These are phyloP conservation scores for Sporobolomyces roseus DNA, from an alignment of 768 basidiomycete genomes.

Conservation along the genomic window DNA sequence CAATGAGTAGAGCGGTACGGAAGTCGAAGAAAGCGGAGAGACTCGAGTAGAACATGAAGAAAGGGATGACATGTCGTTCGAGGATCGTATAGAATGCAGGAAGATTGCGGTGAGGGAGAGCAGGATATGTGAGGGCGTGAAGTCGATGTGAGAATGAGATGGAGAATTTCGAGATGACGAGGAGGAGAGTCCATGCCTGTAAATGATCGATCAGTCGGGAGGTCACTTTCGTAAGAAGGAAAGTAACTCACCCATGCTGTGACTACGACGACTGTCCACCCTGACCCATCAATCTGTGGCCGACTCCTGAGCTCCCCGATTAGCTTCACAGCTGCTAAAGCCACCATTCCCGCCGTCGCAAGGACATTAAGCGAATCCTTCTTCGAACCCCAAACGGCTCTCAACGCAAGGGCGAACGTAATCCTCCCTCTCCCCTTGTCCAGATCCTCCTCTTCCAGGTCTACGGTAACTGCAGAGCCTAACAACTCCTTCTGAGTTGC, in stretches of 20 bases:
- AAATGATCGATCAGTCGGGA: background rate
- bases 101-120: slow-evolving; percentile 12
- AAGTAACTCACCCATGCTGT: slow-evolving; percentile 27
- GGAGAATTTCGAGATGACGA: slow-evolving; percentile 29
- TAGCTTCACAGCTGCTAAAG: background rate
- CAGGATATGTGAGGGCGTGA: slow-evolving; percentile 17
- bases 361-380: slow-evolving; percentile 13
- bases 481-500: slow-evolving; percentile 8
- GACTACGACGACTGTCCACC: background rate
- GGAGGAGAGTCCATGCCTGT: slow-evolving; percentile 32
- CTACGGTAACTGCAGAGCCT: slow-evolving; percentile 1
- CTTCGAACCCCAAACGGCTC: slow-evolving; percentile 30
- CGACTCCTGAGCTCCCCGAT: background rate
- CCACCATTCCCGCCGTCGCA: background rate
- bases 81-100: slow-evolving; percentile 25
- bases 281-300: background rate
- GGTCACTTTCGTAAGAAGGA: background rate
- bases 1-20: slow-evolving; percentile 38
- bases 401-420: background rate
- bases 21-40: slow-evolving; percentile 43
- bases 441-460: background rate
- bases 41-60: slow-evolving; percentile 27
- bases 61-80: slow-evolving; percentile 39
- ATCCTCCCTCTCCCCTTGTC: background rate
- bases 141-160: slow-evolving; percentile 30